These are phyloP conservation scores for Trichoderma gamsii DNA, from an alignment of 495 filamentous ascomycete species.

Conservation along the genomic window DNA sequence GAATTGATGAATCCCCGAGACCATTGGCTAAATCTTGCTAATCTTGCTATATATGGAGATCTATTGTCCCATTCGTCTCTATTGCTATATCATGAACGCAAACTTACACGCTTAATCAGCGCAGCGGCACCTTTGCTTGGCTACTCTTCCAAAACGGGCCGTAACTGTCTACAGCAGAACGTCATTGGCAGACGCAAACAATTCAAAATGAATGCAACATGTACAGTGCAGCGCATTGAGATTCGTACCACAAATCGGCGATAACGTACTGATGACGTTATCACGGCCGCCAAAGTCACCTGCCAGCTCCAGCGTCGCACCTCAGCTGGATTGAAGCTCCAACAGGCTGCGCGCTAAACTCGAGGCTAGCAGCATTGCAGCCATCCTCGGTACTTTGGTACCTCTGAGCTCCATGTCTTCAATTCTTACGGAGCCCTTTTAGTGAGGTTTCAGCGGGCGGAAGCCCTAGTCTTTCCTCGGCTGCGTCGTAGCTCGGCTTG, in stretches of 20 bases:
- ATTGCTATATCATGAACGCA: not conserved
- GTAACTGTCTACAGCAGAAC: too few relatives aligned
- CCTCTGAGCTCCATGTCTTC: not conserved
- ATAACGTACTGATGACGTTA: constrained; percentile 1
- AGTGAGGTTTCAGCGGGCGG: constrained; percentile 6
- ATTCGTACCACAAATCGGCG: not conserved
- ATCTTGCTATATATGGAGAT: too few relatives aligned
- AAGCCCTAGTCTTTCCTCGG: constrained; percentile 2
- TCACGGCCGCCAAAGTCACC: not conserved
- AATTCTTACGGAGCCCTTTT: not conserved
- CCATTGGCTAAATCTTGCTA: too few relatives aligned
- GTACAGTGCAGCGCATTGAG: too few relatives aligned
- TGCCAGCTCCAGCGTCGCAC: not conserved
- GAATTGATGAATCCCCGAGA: too few relatives aligned
- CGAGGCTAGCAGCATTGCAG: not conserved
- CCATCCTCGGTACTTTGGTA: not conserved
- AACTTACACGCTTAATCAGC: not conserved
- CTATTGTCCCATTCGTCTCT: not conserved
- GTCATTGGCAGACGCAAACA: too few relatives aligned
- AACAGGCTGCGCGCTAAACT: not conserved
- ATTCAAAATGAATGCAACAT: too few relatives aligned
- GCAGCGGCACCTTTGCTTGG: not conserved
- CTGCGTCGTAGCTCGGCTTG: constrained; percentile 7
- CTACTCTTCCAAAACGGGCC: too few relatives aligned
- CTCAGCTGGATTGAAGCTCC: not conserved